Base-by-base conservation (phyloP, 176 grass and related monocot species). In the Carex scoparia region DNA sequence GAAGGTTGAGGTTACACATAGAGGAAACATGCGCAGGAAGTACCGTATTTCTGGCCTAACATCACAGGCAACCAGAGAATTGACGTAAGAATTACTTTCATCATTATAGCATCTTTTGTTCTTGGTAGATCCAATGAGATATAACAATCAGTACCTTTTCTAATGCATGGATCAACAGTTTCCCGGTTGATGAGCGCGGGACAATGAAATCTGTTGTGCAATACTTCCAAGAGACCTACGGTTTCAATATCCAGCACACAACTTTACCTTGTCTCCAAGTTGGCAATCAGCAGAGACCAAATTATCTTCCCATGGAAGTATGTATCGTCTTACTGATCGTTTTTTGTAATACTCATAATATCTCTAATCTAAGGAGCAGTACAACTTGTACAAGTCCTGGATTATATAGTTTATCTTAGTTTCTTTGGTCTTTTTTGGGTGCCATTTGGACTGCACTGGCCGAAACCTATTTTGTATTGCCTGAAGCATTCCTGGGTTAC, bases 171-270 rank as follows among this genome's bases (percentile, higher is more conserved):
- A 11, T 83, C 63, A 33, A 38, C 59, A 97, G 94, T 72, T 97
- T 97, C 79, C 94, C 89, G 35, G 88, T 97, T 48, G 94, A 97
- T 72, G 94, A 97, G 65, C 87, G 86, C 31, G 94, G 94, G 80
- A 97, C 94, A 80, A 92, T 97, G 86, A 97, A 97, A 81, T 91
- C 91, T 84, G 94, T 97, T n/a, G 94, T 97, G 65, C 94, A 97
- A 79, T 97, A 97, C 70, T 97, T 97, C 69, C 85, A 91, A 56
- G 94, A 97, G 71, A 97, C 94, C 0, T 97, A 97, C 48, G 94
- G 94, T 72, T 97, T 97, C 78, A 94, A 89, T 82, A 97, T 97
- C 65, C 88, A 94, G 37, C 94, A 97, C 83, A 97, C 94, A 19
- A 94, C 91, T 84, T 88, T 93, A 56, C 94, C 94, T 79, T 97